Evolutionary conservation across 331 rosid genomes (phyloP), one percentile per base, ranked within the genome.

Genomic region (Arachis monticola): DNA sequence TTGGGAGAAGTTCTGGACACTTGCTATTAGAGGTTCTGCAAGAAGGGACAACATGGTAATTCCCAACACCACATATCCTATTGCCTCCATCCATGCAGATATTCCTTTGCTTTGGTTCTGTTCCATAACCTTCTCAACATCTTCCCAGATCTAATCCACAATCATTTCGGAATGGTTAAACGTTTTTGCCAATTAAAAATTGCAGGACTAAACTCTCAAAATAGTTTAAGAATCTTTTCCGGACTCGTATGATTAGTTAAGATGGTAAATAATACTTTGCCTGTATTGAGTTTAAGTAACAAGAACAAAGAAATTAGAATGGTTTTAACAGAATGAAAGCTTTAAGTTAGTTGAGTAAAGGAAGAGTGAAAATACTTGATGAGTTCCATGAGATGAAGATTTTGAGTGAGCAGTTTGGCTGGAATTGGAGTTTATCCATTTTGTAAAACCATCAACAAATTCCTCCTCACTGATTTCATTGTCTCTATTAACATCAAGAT

Each of bases 11-110:
- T 67, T 77, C 67, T 85, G 86, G 45, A 89, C 94, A 71, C 85
- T 87, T 10, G 70, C 71, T 61, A 87, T 85, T 14, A 89, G 63
- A 45, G 94, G 94, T 73, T 89, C 91, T 6, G 94, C 94, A 60
- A 89, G 87, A 74, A 87, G 53, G 14, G 91, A 76, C 31, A 87
- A 50, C 3, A 88, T 77, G 45, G 71, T 61, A 53, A 85, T 44
- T 44, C 89, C 89, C 48, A 85, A 22, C 60, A 76, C 73, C 79
- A 85, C 82, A 31, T 82, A 73, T 52, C 6, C 66, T 70, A 79
- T 59, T 45, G 89, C 86, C 6, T 55, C 55, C 60, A 82, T 41
- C 89, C 89, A 85, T 51, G 83, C 84, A 73, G 69, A 47, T 3
- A 58, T 2, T 30, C 80, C 89, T 46, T 69, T 79, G 62, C 45